A percentile compares a stretch with the other conserved stretches of the same genome.
phyloP scores from a whole-genome alignment of 1,284 basidiomycete species.

The Papiliotrema flavescens region DNA sequence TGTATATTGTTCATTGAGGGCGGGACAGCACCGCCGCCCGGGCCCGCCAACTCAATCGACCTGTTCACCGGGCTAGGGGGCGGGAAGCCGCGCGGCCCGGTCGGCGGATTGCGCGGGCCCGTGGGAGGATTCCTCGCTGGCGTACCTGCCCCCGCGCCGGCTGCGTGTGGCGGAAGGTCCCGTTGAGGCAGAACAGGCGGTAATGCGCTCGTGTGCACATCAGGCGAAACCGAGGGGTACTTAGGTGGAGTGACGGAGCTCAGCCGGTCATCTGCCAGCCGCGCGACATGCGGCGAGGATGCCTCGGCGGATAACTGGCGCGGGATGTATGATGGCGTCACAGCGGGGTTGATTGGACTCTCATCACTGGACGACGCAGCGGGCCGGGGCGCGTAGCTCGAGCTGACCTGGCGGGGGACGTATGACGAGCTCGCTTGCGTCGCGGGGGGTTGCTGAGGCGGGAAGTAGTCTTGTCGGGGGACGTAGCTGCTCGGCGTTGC shows the following conservation, averaged over 20 bases:
- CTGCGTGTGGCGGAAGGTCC: slow-evolving; percentile 5
- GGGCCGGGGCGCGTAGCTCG: slow-evolving; percentile 14
- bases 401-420: background rate
- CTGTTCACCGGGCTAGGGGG: background rate
- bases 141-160: background rate
- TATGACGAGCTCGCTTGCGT: background rate
- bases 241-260: background rate
- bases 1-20: background rate
- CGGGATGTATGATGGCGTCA: background rate
- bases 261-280: background rate
- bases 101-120: slow-evolving; percentile 6
- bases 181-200: background rate
- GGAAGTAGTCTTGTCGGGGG: slow-evolving; percentile 26
- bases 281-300: background rate
- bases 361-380: background rate
- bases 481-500: slow-evolving; percentile 16
- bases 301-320: background rate
- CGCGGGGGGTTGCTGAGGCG: background rate
- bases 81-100: background rate
- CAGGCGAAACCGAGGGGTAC: background rate
- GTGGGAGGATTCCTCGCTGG: slow-evolving; percentile 2
- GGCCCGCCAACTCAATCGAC: background rate
- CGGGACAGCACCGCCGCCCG: too few species aligned
- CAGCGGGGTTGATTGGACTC: background rate
- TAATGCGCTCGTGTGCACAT: background rate